Evolutionary conservation across 2,329 filamentous ascomycete species (phyloP).

Genomic region (Fusarium avenaceum): DNA sequence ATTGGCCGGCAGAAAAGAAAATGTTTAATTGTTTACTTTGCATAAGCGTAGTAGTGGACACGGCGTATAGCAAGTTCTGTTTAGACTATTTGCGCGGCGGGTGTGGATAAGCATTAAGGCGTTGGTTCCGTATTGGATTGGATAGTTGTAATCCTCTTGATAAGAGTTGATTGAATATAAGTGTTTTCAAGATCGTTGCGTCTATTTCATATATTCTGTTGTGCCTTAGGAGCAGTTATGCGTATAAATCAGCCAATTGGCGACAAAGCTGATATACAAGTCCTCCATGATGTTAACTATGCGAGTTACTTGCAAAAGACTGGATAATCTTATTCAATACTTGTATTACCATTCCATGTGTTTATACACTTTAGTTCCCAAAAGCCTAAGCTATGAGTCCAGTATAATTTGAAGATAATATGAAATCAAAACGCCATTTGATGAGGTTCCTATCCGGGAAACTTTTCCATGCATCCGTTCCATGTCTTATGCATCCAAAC

Average conservation of each 20-base stretch:
- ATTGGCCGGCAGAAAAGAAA: slow-evolving; percentile 42
- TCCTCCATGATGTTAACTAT: neutral
- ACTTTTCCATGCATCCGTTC: slow-evolving; percentile 9
- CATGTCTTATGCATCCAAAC: slow-evolving; percentile 18
- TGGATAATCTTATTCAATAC: neutral
- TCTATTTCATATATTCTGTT: no score
- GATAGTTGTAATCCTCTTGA: neutral
- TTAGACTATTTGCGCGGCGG: slow-evolving; percentile 1
- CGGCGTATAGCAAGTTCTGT: slow-evolving; percentile 19
- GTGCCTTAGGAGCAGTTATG: no score
- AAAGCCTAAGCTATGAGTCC: slow-evolving; percentile 6
- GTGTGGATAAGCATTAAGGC: slow-evolving; percentile 16
- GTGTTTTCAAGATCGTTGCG: neutral
- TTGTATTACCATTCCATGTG: neutral
- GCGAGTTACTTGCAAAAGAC: neutral
- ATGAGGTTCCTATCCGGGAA: slow-evolving; percentile 1
- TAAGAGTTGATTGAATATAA: slow-evolving; percentile 6
- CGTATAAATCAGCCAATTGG: no score
- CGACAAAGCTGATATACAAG: no score
- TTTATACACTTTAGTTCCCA: slow-evolving; percentile 10
- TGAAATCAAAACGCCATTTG: slow-evolving; percentile 20
- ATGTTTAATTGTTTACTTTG: slow-evolving; percentile 43
- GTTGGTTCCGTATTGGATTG: slow-evolving; percentile 16
- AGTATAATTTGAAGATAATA: slow-evolving; percentile 9
- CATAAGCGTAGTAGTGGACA: slow-evolving; percentile 3